Conservation (phyloP, 257 asterid species). For the Gynochthodes officinalis region DNA sequence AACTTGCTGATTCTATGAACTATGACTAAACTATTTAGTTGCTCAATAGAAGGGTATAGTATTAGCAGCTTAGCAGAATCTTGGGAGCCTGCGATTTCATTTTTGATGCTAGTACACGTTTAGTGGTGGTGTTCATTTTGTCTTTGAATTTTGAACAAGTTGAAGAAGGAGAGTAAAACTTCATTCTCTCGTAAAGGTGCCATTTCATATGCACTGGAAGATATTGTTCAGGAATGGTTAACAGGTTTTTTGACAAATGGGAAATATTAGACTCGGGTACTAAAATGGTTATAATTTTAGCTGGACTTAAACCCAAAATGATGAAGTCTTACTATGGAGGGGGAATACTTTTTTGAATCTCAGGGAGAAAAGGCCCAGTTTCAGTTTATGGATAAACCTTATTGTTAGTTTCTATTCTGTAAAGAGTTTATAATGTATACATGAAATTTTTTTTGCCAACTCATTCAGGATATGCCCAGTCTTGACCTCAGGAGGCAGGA, state of each 20-base stretch:
- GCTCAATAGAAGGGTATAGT: background rate
- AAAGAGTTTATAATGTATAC: background rate
- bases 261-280: background rate
- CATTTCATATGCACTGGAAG: background rate
- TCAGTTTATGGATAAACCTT: background rate
- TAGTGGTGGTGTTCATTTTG: background rate
- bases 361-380: background rate
- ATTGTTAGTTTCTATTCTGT: background rate
- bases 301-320: slow-evolving; percentile 13
- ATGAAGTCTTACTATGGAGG: background rate
- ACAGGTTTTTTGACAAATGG: no score
- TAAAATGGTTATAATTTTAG: background rate
- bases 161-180: background rate
- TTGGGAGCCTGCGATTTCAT: background rate
- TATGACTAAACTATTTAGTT: background rate
- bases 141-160: background rate
- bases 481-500: slow-evolving; percentile 43
- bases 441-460: background rate
- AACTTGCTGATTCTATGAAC: background rate
- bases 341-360: background rate
- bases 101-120: background rate
- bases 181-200: background rate
- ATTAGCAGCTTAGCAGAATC: background rate
- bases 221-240: background rate
- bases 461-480: slow-evolving; percentile 56